phyloP scores from a whole-genome alignment of 2,329 filamentous ascomycete genomes.

The Penicillium polonicum region DNA sequence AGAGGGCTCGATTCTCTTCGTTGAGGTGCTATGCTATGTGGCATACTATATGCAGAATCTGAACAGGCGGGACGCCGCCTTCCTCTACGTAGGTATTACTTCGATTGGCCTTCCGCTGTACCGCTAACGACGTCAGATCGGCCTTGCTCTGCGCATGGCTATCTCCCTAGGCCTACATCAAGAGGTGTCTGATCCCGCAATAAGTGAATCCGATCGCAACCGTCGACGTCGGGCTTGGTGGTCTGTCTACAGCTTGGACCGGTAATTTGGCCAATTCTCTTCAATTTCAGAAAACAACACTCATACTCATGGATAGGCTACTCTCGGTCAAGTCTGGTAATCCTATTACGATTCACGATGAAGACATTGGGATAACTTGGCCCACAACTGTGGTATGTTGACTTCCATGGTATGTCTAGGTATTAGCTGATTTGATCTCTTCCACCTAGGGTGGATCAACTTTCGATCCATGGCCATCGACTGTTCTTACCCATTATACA shows the following conservation, averaged over 20 bases:
- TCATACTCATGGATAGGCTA: slow-evolving; percentile 34
- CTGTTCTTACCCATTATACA: slow-evolving; percentile 54
- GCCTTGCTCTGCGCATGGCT: slow-evolving; percentile 57
- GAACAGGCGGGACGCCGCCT: slow-evolving; percentile 56
- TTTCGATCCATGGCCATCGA: slow-evolving; percentile 43
- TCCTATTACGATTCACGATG: slow-evolving; percentile 55
- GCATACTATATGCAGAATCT: slow-evolving; percentile 60
- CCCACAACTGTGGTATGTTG: slow-evolving; percentile 31
- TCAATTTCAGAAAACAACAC: neutral
- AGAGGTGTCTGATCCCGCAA: slow-evolving; percentile 44
- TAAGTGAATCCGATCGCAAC: slow-evolving; percentile 48
- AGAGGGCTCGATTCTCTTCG: slow-evolving; percentile 54
- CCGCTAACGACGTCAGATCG: slow-evolving; percentile 38
- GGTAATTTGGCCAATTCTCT: slow-evolving; percentile 24
- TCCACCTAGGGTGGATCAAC: slow-evolving; percentile 17
- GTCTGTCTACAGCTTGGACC: slow-evolving; percentile 57
- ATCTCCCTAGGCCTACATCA: slow-evolving; percentile 58
- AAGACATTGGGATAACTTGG: slow-evolving; percentile 51
- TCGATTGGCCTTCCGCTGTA: neutral
- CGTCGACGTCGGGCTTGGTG: slow-evolving; percentile 56
- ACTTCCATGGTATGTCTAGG: neutral
- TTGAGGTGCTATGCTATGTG: slow-evolving; percentile 55
- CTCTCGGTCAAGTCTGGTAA: slow-evolving; percentile 56
- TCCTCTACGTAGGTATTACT: slow-evolving; percentile 45
- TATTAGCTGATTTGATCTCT: slow-evolving; percentile 1